A percentile compares a stretch with the other conserved stretches of the same genome.
Conservation (phyloP, 148 eudicot genomes). For the Fagopyrum tataricum region DNA sequence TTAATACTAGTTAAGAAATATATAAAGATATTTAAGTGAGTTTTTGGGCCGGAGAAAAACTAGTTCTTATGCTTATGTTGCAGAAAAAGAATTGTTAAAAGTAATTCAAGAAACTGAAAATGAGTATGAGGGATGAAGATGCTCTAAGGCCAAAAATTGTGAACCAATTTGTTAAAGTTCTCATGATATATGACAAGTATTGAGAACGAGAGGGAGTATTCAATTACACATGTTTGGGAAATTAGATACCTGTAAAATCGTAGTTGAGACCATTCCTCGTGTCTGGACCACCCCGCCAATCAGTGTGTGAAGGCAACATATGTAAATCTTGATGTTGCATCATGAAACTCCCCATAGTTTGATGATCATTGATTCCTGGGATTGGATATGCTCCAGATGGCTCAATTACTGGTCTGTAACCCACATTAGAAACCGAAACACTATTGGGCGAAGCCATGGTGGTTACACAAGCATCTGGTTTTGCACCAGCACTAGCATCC, state of each 20-base stretch:
- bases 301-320: slow-evolving; percentile 17
- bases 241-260: slow-evolving; percentile 21
- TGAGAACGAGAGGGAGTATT: too few species aligned
- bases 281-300: slow-evolving; percentile 26
- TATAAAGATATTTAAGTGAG: too few species aligned
- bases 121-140: too few species aligned
- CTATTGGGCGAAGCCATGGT: slow-evolving; percentile 36
- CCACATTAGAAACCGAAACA: slow-evolving; percentile 35
- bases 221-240: not conserved
- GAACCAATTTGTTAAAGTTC: too few species aligned
- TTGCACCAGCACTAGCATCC: slow-evolving; percentile 32
- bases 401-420: slow-evolving; percentile 43
- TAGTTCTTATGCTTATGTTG: too few species aligned
- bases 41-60: too few species aligned
- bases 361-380: slow-evolving; percentile 19
- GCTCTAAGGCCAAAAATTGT: too few species aligned
- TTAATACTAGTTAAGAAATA: too few species aligned
- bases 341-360: slow-evolving; percentile 28
- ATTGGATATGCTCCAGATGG: slow-evolving; percentile 32
- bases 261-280: slow-evolving; percentile 14
- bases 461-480: slow-evolving; percentile 33
- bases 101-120: too few species aligned
- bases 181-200: too few species aligned
- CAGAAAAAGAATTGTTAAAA: too few species aligned
- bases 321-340: slow-evolving; percentile 27